A percentile compares a stretch with the other conserved stretches of the same genome.
phyloP scores from a whole-genome alignment of 2,329 filamentous ascomycete species.

The Hirsutella rhossiliensis region DNA sequence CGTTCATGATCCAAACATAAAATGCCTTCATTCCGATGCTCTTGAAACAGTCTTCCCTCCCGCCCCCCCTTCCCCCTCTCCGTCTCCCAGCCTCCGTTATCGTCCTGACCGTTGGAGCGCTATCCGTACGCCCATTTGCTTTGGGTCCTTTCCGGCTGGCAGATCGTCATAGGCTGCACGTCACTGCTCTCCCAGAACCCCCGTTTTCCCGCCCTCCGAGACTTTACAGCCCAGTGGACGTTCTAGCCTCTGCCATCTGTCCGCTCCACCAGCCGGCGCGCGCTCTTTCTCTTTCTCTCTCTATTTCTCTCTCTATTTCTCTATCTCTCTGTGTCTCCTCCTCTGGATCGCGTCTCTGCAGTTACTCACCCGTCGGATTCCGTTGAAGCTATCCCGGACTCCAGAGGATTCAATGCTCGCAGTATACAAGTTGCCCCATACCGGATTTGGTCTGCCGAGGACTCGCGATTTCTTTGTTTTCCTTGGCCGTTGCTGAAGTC shows the following conservation, averaged over 20 bases:
- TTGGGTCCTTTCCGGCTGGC: background rate
- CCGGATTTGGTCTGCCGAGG: conserved; percentile 5
- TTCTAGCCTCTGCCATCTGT: background rate
- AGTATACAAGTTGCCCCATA: background rate
- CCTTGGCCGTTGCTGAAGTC: background rate
- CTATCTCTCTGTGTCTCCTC: background rate
- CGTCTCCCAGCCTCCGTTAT: background rate
- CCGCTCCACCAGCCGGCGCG: background rate
- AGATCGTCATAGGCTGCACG: background rate
- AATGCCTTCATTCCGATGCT: conserved; percentile 1
- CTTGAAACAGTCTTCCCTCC: background rate
- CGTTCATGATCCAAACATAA: conserved; percentile 2
- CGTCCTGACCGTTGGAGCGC: background rate
- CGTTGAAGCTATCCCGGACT: conserved; percentile 1
- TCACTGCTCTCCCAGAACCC: background rate
- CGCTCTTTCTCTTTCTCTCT: too few relatives aligned
- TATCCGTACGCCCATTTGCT: background rate
- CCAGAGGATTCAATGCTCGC: conserved; percentile 5
- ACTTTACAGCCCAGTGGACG: background rate
- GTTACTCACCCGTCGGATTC: background rate
- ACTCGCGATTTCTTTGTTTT: conserved; percentile 2
- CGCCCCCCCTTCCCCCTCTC: background rate
- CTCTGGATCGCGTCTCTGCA: background rate
- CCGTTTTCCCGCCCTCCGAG: background rate
- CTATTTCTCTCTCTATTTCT: background rate